Conservation (phyloP, 2,329 filamentous ascomycete genomes). For the Hypoxylon sp. region DNA sequence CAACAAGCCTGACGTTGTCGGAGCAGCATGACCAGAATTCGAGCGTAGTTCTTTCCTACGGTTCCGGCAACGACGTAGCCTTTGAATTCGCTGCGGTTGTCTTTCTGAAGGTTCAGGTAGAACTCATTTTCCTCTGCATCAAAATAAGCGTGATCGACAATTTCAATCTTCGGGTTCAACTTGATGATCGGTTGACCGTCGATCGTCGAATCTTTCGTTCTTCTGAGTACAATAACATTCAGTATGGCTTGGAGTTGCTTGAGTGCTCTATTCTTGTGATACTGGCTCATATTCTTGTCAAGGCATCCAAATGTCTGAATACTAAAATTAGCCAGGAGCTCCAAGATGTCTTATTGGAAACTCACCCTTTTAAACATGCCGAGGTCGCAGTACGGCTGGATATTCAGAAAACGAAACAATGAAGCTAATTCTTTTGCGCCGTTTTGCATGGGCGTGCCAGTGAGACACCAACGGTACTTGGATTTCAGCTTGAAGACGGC, state of each 20-base stretch:
- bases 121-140: constrained; percentile 74
- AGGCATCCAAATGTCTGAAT: constrained; percentile 60
- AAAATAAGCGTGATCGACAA: constrained; percentile 75
- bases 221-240: constrained; percentile 84
- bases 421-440: constrained; percentile 83
- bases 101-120: constrained; percentile 71
- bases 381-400: constrained; percentile 79
- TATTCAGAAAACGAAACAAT: constrained; percentile 81
- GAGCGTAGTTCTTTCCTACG: constrained; percentile 81
- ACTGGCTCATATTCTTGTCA: not conserved
- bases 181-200: constrained; percentile 83
- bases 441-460: constrained; percentile 93
- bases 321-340: constrained; percentile 33
- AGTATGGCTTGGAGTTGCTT: constrained; percentile 79
- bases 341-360: constrained; percentile 23
- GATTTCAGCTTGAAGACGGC: constrained; percentile 73
- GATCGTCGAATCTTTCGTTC: constrained; percentile 83
- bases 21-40: constrained; percentile 82
- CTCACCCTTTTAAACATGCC: constrained; percentile 72
- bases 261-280: constrained; percentile 66
- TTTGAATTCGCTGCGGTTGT: constrained; percentile 42
- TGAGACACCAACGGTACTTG: constrained; percentile 79
- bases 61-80: constrained; percentile 40
- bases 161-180: constrained; percentile 76
- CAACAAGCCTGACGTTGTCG: constrained; percentile 86